These are phyloP conservation scores for Tagetes patula DNA, from an alignment of 129 eudicot species.

Conservation along the genomic window DNA sequence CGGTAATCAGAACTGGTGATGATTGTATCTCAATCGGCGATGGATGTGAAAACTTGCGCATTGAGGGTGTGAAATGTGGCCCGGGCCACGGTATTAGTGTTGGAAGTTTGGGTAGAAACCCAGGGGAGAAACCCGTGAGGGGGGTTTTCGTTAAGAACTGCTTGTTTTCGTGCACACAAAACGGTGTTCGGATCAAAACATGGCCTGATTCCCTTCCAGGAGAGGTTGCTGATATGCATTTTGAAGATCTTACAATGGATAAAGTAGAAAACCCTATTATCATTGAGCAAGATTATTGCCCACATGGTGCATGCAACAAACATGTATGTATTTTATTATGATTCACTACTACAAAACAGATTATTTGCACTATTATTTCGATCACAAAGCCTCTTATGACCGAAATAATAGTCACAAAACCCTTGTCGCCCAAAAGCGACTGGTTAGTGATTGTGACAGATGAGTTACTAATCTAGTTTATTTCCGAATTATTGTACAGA, in stretches of 20 bases:
- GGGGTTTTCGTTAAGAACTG: constrained; percentile 52
- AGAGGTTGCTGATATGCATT: constrained; percentile 38
- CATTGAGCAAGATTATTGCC: constrained; percentile 74
- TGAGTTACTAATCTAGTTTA: background rate
- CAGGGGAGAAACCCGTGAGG: constrained; percentile 41
- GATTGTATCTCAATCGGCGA: constrained; percentile 74
- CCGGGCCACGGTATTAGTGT: constrained; percentile 80
- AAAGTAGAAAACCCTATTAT: constrained; percentile 49
- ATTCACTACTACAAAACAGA: background rate
- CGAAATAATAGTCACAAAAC: no score
- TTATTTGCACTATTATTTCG: background rate
- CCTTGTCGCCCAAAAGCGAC: no score
- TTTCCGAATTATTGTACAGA: background rate
- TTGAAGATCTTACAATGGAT: constrained; percentile 50
- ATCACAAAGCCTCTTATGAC: no score
- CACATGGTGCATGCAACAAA: constrained; percentile 38
- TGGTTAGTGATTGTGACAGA: no score
- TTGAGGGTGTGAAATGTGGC: constrained; percentile 54
- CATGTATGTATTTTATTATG: constrained; percentile 27
- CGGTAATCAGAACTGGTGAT: constrained; percentile 50
- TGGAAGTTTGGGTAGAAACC: constrained; percentile 61
- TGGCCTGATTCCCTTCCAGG: constrained; percentile 51
- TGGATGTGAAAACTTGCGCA: constrained; percentile 36
- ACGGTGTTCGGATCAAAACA: constrained; percentile 59
- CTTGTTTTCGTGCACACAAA: constrained; percentile 34